Evolutionary conservation across 2,329 filamentous ascomycete genomes (phyloP), one percentile per base, ranked within the genome.

Genomic region (Colletotrichum lupini): DNA sequence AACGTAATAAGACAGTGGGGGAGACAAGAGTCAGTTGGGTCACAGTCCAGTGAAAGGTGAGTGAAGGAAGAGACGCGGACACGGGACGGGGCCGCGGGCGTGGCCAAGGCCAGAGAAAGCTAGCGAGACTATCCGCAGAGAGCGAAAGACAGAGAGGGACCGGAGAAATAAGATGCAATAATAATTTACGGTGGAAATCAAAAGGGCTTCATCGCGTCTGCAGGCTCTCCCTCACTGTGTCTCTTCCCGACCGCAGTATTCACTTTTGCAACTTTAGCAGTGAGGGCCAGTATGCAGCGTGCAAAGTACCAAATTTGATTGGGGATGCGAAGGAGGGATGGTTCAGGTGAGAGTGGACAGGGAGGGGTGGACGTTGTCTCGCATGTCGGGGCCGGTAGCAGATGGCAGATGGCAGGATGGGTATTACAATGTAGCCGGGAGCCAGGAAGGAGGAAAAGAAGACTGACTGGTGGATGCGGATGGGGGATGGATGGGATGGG

Each of bases 321-420:
- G 72, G 72, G 68, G 61, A 63, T 63, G 62, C 46, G 62, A 74
- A 74, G 72, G 72, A 74, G 68, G 72, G 58, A 67, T 72, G 72
- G 72, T 74, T 74, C 72, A 74, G 72, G 72, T 74, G 72, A 62
- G 57, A 67, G 72, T 74, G 68, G 67, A 26, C 64, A 52, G 46
- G 56, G 68, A 72, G 68, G 68, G 56, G 72, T 68, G 68, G 55
- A 49, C 57, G 68, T 72, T 72, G 72, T 74, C 72, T 74, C 72
- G 62, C 67, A 72, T 63, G 52, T 74, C 68, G 62, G 72, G 55
- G 56, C 72, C 61, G 72, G 68, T 68, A 67, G 68, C 72, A 74
- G 68, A 74, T 72, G 68, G 64, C 68, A 62, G 68, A 61, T 60
- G 68, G 30, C 55, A 67, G 68, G 64, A 57, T 63, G 68, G 67